A percentile compares a stretch with the other conserved stretches of the same genome.
phyloP scores from a whole-genome alignment of 495 filamentous ascomycete species.

The Sordaria brevicollis region DNA sequence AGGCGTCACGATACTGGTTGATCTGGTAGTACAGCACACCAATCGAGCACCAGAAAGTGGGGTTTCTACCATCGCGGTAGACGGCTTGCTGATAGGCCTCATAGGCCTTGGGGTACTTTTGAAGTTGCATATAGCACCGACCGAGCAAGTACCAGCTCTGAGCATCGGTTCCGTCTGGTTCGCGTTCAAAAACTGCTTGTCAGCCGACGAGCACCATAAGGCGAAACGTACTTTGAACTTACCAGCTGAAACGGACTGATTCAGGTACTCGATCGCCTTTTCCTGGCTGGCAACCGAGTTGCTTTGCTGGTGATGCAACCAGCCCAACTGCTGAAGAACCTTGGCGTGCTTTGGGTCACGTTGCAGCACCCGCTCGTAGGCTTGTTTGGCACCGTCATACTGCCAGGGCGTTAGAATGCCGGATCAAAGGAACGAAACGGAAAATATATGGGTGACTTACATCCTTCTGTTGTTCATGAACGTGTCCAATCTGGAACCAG shows the following conservation, averaged over 20 bases:
- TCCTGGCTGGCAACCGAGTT: conserved; percentile 82
- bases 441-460: conserved; percentile 43
- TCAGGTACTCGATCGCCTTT: conserved; percentile 90
- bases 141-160: conserved; percentile 99
- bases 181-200: conserved; percentile 23
- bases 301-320: conserved; percentile 96
- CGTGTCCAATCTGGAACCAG: conserved; percentile 99
- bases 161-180: conserved; percentile 78
- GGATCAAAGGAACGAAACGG: background rate
- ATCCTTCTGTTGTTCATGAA: conserved; percentile 98
- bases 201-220: background rate
- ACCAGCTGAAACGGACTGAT: conserved; percentile 95
- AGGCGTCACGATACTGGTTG: conserved; percentile 97
- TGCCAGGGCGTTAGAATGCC: conserved; percentile 33
- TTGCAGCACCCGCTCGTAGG: conserved; percentile 88
- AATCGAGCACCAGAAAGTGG: conserved; percentile 99
- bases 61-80: conserved; percentile 95
- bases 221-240: conserved; percentile 24
- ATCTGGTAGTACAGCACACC: conserved; percentile 99
- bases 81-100: conserved; percentile 99
- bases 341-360: conserved; percentile 95
- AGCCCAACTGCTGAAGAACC: conserved; percentile 94
- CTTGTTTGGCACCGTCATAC: conserved; percentile 86
- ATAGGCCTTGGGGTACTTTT: conserved; percentile 98
- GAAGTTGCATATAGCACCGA: conserved; percentile 98